Evolutionary conservation across 2,329 filamentous ascomycete species (phyloP).

Genomic region (Drechslera avenae): DNA sequence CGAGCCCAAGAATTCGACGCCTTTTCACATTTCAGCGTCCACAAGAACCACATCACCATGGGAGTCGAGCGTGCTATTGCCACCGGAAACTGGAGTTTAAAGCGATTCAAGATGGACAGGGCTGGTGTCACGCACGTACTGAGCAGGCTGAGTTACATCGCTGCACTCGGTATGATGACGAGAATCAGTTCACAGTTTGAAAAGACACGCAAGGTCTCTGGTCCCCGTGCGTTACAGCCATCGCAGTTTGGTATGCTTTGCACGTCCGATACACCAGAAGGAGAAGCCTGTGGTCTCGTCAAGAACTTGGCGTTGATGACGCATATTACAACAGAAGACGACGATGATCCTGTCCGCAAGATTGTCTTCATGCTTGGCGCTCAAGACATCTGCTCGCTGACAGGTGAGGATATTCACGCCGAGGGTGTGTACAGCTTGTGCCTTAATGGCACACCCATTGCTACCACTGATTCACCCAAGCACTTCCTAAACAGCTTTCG

Average conservation of each 20-base stretch:
- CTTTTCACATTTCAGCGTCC: slow-evolving; percentile 78
- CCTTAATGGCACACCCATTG: slow-evolving; percentile 93
- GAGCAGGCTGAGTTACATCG: slow-evolving; percentile 94
- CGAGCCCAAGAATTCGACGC: slow-evolving; percentile 88
- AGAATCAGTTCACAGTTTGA: slow-evolving; percentile 98
- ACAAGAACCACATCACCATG: slow-evolving; percentile 84
- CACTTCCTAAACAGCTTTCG: slow-evolving; percentile 85
- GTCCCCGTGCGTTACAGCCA: slow-evolving; percentile 91
- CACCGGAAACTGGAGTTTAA: slow-evolving; percentile 96
- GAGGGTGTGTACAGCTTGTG: slow-evolving; percentile 88
- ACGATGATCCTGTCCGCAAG: slow-evolving; percentile 86
- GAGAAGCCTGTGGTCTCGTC: slow-evolving; percentile 95
- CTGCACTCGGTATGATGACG: slow-evolving; percentile 98
- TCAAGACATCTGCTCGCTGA: slow-evolving; percentile 78
- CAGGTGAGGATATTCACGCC: slow-evolving; percentile 84
- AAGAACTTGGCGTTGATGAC: slow-evolving; percentile 99
- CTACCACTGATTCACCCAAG: slow-evolving; percentile 83
- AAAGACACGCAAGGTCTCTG: slow-evolving; percentile 95
- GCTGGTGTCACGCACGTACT: slow-evolving; percentile 96
- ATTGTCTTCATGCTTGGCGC: slow-evolving; percentile 86
- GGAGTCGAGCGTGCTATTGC: slow-evolving; percentile 96
- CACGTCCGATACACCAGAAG: slow-evolving; percentile 95
- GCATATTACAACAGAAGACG: slow-evolving; percentile 95
- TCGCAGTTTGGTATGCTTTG: slow-evolving; percentile 99
- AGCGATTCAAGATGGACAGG: slow-evolving; percentile 98